Conservation (phyloP, 345 rosid genomes). For the Corchorus olitorius region DNA sequence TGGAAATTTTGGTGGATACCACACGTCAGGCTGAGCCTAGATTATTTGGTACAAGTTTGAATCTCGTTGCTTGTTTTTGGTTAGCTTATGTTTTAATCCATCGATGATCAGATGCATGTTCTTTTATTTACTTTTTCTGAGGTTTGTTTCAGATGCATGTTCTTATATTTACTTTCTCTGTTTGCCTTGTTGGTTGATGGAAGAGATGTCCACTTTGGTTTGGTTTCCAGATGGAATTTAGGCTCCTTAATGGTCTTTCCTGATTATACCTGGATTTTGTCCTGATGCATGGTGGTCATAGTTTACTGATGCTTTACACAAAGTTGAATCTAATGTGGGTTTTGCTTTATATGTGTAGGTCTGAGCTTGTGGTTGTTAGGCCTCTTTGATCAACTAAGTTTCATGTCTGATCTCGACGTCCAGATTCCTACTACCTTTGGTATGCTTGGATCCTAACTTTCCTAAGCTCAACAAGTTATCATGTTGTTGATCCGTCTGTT, state of each 20-base stretch:
- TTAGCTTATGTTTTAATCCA: background rate
- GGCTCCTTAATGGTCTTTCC: background rate
- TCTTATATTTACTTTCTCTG: background rate
- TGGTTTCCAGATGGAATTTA: background rate
- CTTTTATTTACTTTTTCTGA: background rate
- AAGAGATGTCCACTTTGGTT: background rate
- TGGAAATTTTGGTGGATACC: too few relatives aligned
- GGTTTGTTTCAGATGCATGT: too few relatives aligned
- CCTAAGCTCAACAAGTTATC: background rate
- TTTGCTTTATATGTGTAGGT: background rate
- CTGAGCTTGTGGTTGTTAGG: constrained; percentile 23
- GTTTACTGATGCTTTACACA: background rate
- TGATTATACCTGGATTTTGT: background rate
- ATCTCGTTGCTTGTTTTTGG: background rate
- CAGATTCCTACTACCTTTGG: constrained; percentile 75
- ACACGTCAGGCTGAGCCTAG: background rate
- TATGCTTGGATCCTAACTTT: constrained; percentile 27
- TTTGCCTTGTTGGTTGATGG: background rate
- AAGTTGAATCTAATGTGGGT: background rate
- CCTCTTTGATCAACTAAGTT: constrained; percentile 21
- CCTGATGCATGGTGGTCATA: background rate
- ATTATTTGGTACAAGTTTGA: background rate
- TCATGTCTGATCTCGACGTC: constrained; percentile 72
- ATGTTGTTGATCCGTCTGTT: background rate
- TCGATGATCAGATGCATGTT: background rate